Percentiles rank a stretch among this genome's conserved stretches.
Evolutionary conservation across 495 filamentous ascomycete genomes (phyloP).

Genomic region (Penicillium tannophilum): DNA sequence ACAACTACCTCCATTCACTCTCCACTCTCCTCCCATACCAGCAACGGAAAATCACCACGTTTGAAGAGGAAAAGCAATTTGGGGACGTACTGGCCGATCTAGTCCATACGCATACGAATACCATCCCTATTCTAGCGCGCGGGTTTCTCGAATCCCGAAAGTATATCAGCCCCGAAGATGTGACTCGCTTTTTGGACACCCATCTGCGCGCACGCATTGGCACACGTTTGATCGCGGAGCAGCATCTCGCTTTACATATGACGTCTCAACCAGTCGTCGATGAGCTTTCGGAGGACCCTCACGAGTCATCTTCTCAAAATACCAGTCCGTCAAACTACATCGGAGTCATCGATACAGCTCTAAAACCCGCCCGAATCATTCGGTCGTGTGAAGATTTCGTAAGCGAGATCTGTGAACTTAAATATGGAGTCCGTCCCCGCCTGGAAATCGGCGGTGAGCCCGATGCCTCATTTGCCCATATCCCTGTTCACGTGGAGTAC

Average conservation of each 20-base stretch:
- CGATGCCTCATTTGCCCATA: conserved; percentile 80
- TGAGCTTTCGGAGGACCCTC: conserved; percentile 14
- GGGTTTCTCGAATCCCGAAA: conserved; percentile 90
- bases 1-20: conserved; percentile 91
- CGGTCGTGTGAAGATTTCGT: conserved; percentile 85
- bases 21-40: conserved; percentile 87
- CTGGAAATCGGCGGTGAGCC: conserved; percentile 81
- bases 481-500: conserved; percentile 95
- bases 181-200: conserved; percentile 89
- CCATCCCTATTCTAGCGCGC: conserved; percentile 86
- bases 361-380: conserved; percentile 79
- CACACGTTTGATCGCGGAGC: conserved; percentile 91
- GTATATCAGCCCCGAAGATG: conserved; percentile 77
- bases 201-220: conserved; percentile 93
- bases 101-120: conserved; percentile 89
- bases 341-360: conserved; percentile 92
- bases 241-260: conserved; percentile 92
- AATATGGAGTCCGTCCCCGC: conserved; percentile 85
- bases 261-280: conserved; percentile 71
- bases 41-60: conserved; percentile 69
- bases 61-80: conserved; percentile 88
- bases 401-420: conserved; percentile 92
- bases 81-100: conserved; percentile 90
- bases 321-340: conserved; percentile 71
- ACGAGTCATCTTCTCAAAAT: conserved; percentile 30